Evolutionary conservation across 129 eudicot genomes (phyloP).

Genomic region (Dittrichia graveolens): DNA sequence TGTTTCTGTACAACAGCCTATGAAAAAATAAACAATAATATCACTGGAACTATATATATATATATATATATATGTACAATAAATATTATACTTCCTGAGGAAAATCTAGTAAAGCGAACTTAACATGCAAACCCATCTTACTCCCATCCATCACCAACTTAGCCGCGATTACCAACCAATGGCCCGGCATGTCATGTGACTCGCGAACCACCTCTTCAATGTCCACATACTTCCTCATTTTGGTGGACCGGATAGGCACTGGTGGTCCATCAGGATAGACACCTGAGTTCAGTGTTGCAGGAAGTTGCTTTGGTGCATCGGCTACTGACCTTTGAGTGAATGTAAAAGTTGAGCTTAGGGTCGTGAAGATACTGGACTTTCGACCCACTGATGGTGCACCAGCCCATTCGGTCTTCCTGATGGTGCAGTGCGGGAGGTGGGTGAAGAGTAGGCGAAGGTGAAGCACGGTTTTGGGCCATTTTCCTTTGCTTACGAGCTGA

Average conservation of each 20-base stretch:
- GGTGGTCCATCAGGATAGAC: conserved; percentile 88
- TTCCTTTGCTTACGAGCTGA: conserved; percentile 74
- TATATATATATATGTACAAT: conserved; percentile 23
- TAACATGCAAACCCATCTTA: conserved; percentile 82
- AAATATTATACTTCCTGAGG: conserved; percentile 33
- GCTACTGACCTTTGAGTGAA: conserved; percentile 55
- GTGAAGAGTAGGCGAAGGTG: conserved; percentile 77
- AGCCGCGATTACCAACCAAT: conserved; percentile 94
- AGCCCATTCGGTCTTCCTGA: conserved; percentile 81
- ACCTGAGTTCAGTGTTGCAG: conserved; percentile 69
- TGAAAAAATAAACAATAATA: conserved; percentile 21
- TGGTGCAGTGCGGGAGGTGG: conserved; percentile 77
- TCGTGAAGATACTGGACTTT: conserved; percentile 68
- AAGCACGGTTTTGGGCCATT: conserved; percentile 73
- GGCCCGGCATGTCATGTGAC: conserved; percentile 91
- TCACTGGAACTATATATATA: conserved; percentile 23
- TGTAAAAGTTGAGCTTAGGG: conserved; percentile 76
- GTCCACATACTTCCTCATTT: conserved; percentile 66
- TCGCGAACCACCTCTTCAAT: conserved; percentile 72
- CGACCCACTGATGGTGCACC: conserved; percentile 54
- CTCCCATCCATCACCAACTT: conserved; percentile 77
- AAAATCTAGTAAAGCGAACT: conserved; percentile 78
- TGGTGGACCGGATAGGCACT: conserved; percentile 55
- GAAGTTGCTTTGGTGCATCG: conserved; percentile 58
- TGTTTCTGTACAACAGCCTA: conserved; percentile 31